These are phyloP conservation scores for Globisporangium nagaii DNA, from an alignment of 352 stramenopile genomes.

Conservation along the genomic window DNA sequence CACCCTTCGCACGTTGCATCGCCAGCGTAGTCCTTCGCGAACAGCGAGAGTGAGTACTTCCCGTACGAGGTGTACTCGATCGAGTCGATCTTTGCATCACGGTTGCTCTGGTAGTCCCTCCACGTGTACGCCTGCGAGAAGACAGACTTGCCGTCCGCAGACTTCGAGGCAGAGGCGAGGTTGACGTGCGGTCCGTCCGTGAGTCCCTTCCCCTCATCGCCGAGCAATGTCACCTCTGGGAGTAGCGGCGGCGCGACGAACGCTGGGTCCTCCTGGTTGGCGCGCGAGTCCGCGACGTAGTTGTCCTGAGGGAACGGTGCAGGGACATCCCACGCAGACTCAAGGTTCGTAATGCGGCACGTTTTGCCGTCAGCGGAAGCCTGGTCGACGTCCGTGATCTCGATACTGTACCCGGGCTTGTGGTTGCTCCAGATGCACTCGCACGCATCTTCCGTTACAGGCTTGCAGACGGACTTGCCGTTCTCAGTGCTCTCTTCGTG, in stretches of 20 bases:
- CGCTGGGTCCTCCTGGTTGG: conserved; percentile 6
- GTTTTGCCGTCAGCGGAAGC: conserved; percentile 13
- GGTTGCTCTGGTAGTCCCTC: conserved; percentile 45
- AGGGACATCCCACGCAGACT: conserved; percentile 20
- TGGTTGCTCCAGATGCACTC: conserved; percentile 39
- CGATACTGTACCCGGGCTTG: conserved; percentile 12
- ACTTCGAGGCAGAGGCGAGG: conserved; percentile 9
- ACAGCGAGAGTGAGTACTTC: conserved; percentile 50
- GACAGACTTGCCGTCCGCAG: conserved; percentile 3
- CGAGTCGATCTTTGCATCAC: conserved; percentile 28
- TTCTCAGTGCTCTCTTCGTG: conserved; percentile 15
- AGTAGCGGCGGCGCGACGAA: not conserved
- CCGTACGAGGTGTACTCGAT: conserved; percentile 38
- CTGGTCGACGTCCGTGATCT: conserved; percentile 1
- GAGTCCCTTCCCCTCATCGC: not conserved
- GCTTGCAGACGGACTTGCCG: conserved; percentile 19
- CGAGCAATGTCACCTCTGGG: not conserved
- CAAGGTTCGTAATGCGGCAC: conserved; percentile 26
- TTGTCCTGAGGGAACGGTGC: conserved; percentile 52
- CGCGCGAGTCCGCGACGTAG: conserved; percentile 39
- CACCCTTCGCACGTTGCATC: conserved; percentile 41
- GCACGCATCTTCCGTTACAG: conserved; percentile 23
- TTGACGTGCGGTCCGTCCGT: not conserved
- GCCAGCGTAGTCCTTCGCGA: conserved; percentile 41
- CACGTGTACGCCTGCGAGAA: conserved; percentile 28